phyloP scores from a whole-genome alignment of 1,284 basidiomycete genomes.

The Microbotryum silenes-acaulis region DNA sequence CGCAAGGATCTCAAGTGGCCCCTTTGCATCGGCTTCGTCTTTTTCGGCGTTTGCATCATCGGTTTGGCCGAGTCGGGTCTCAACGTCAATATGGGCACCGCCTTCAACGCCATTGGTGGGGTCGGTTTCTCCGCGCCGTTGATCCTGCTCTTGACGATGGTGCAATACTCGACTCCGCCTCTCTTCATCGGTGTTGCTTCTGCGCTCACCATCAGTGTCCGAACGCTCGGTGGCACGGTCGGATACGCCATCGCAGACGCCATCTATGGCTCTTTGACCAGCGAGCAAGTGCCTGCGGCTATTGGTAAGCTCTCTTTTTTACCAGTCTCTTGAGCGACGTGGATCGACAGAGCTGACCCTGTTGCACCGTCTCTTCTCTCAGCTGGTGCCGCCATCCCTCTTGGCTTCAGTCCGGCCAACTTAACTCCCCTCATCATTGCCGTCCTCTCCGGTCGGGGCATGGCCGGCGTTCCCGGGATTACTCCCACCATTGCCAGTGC shows the following conservation, averaged over 20 bases:
- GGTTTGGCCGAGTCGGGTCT: conserved; percentile 1
- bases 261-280: conserved; percentile 10
- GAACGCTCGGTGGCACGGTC: conserved; percentile 16
- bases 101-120: conserved; percentile 16
- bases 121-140: conserved; percentile 22
- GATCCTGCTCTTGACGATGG: conserved; percentile 17
- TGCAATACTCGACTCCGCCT: conserved; percentile 20
- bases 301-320: not conserved
- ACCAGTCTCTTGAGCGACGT: not conserved
- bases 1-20: conserved; percentile 20
- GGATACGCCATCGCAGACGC: conserved; percentile 12
- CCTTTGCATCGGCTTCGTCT: conserved; percentile 8
- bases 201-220: conserved; percentile 2
- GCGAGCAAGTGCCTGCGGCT: conserved; percentile 2
- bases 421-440: conserved; percentile 1
- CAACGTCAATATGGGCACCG: conserved; percentile 8
- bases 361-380: not conserved
- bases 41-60: conserved; percentile 5
- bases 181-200: conserved; percentile 22
- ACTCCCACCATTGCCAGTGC: conserved; percentile 8
- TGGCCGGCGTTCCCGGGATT: conserved; percentile 9
- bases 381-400: conserved; percentile 3
- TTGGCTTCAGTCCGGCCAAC: conserved; percentile 5
- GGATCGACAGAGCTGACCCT: no score
- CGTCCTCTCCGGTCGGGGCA: conserved; percentile 1